A percentile compares a stretch with the other conserved stretches of the same genome.
Evolutionary conservation across 2,329 filamentous ascomycete species (phyloP).

Genomic region (Aspergillus ustus): DNA sequence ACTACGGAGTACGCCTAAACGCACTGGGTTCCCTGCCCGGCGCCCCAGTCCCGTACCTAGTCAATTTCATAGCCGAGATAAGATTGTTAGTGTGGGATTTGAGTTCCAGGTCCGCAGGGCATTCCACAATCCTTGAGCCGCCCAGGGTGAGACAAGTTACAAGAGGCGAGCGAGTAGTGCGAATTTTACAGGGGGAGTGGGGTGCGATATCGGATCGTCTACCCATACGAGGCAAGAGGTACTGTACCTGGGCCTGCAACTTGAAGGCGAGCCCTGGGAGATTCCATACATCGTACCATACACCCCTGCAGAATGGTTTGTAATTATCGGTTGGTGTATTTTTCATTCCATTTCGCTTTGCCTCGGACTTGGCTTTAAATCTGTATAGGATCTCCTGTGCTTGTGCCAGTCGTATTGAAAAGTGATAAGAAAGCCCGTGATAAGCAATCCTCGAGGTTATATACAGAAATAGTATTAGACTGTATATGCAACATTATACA

Average conservation of each 20-base stretch:
- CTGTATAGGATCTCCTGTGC: background rate
- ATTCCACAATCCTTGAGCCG: background rate
- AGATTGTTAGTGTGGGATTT: conserved; percentile 28
- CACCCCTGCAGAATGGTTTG: background rate
- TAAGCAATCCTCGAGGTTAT: background rate
- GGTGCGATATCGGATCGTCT: conserved; percentile 31
- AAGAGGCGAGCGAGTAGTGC: background rate
- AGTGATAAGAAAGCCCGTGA: background rate
- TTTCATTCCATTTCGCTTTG: background rate
- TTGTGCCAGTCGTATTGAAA: background rate
- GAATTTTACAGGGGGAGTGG: background rate
- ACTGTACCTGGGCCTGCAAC: background rate
- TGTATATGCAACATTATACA: conserved; percentile 26
- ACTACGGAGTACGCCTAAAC: background rate
- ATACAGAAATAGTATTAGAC: conserved; percentile 7
- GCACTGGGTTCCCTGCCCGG: background rate
- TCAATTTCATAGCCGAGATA: conserved; percentile 25
- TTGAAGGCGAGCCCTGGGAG: background rate
- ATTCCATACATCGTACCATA: background rate
- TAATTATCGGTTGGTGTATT: background rate
- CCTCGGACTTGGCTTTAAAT: background rate
- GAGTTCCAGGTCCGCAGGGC: conserved; percentile 12
- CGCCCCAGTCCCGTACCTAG: background rate
- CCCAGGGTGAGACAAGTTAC: background rate
- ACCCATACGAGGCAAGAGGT: background rate